phyloP scores from a whole-genome alignment of 2,329 filamentous ascomycete genomes.

The Microsporum ferrugineum region DNA sequence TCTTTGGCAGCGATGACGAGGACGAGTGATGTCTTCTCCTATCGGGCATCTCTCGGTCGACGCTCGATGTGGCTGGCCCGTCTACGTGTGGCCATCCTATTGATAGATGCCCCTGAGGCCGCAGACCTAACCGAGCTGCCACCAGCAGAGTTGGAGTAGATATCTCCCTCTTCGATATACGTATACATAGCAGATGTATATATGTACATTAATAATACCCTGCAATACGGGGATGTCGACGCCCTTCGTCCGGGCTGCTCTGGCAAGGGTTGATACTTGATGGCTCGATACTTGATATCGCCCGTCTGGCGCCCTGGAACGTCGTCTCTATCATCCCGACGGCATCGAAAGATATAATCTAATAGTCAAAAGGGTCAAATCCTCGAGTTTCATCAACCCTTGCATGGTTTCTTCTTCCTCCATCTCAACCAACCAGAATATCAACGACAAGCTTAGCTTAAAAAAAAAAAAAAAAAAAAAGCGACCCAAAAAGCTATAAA shows the following conservation, averaged over 20 bases:
- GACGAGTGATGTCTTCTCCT: conserved; percentile 35
- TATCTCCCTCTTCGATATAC: too few relatives aligned
- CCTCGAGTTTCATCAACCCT: background rate
- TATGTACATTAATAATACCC: too few relatives aligned
- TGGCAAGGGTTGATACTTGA: background rate
- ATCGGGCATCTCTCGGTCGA: background rate
- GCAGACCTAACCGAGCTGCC: too few relatives aligned
- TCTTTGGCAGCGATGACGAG: conserved; percentile 80
- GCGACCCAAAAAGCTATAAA: too few relatives aligned
- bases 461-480: too few relatives aligned
- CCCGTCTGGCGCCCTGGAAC: too few relatives aligned
- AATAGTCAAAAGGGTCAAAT: background rate
- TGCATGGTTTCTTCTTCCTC: background rate
- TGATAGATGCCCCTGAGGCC: background rate
- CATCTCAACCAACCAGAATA: background rate
- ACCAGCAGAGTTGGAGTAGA: too few relatives aligned
- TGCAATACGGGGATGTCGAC: too few relatives aligned
- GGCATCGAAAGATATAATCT: too few relatives aligned
- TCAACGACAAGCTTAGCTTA: background rate
- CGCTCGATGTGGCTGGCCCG: background rate
- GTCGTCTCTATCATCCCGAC: too few relatives aligned
- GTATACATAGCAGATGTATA: too few relatives aligned
- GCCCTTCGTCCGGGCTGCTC: too few relatives aligned
- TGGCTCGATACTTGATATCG: background rate
- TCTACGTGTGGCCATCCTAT: background rate